Evolutionary conservation across 2,329 filamentous ascomycete genomes (phyloP).

Genomic region (Exophiala sideris): DNA sequence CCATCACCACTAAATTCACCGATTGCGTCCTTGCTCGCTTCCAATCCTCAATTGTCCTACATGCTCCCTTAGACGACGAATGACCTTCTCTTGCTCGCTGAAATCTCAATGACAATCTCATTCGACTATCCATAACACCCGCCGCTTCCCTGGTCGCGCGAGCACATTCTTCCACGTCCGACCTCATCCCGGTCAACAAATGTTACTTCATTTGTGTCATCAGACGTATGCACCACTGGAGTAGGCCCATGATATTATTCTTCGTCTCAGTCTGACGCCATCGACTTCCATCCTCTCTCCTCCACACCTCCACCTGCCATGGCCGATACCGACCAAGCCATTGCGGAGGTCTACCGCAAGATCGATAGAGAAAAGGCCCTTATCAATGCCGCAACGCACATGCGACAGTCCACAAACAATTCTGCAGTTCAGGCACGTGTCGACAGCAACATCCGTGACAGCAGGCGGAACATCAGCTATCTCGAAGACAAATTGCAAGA

Average conservation of each 20-base stretch:
- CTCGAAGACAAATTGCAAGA: slow-evolving; percentile 89
- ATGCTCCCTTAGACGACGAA: too few species aligned
- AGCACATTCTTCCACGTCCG: slow-evolving; percentile 10
- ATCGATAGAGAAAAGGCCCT: slow-evolving; percentile 96
- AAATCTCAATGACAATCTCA: neutral
- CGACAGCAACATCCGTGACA: slow-evolving; percentile 91
- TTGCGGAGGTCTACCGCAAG: slow-evolving; percentile 86
- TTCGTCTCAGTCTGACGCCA: slow-evolving; percentile 6
- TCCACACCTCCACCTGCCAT: slow-evolving; percentile 41
- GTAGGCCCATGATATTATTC: slow-evolving; percentile 17
- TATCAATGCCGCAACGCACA: slow-evolving; percentile 88
- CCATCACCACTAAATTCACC: too few species aligned
- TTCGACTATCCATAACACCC: neutral
- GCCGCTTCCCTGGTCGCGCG: slow-evolving; percentile 6
- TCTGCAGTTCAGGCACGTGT: slow-evolving; percentile 83
- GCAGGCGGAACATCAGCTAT: slow-evolving; percentile 88
- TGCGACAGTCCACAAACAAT: slow-evolving; percentile 95
- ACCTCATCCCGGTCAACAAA: slow-evolving; percentile 14
- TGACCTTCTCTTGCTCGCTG: too few species aligned
- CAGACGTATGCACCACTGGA: neutral
- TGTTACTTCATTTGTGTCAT: slow-evolving; percentile 15
- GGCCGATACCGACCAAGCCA: slow-evolving; percentile 59
- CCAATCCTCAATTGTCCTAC: too few species aligned
- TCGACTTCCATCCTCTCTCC: neutral
- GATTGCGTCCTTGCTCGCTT: too few species aligned